These are phyloP conservation scores for Colletotrichum nymphaeae DNA, from an alignment of 2,329 filamentous ascomycete species.

Conservation along the genomic window DNA sequence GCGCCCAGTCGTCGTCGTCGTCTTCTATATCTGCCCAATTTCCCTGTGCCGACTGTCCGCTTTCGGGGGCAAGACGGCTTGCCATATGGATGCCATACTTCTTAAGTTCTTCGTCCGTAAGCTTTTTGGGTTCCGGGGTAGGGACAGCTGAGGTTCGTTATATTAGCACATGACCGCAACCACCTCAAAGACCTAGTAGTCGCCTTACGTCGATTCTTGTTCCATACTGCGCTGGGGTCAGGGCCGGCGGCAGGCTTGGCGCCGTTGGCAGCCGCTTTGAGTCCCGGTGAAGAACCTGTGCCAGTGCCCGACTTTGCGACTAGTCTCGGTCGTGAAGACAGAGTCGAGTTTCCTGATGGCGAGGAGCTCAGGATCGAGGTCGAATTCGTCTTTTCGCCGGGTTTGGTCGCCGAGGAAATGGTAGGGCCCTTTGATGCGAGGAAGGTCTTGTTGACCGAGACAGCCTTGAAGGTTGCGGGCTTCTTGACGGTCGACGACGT, in stretches of 20 bases:
- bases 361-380: constrained; percentile 57
- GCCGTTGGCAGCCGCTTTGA: constrained; percentile 61
- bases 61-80: constrained; percentile 80
- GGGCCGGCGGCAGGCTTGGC: constrained; percentile 71
- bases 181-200: constrained; percentile 8
- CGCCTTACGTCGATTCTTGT: constrained; percentile 83
- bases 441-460: constrained; percentile 88
- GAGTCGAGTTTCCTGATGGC: constrained; percentile 56
- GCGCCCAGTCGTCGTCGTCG: constrained; percentile 88
- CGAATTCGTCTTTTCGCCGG: constrained; percentile 61
- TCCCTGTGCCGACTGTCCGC: constrained; percentile 74
- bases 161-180: constrained; percentile 41
- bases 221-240: constrained; percentile 84
- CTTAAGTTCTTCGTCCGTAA: constrained; percentile 88
- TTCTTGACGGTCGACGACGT: constrained; percentile 75
- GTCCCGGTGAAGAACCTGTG: constrained; percentile 61
- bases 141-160: constrained; percentile 61
- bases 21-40: constrained; percentile 94
- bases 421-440: constrained; percentile 75
- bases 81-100: constrained; percentile 90
- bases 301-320: constrained; percentile 79
- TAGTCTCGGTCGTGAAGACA: constrained; percentile 74
- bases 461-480: constrained; percentile 82
- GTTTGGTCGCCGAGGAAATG: constrained; percentile 58
- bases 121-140: constrained; percentile 80